Percentiles rank a stretch among this genome's conserved stretches.
Evolutionary conservation across 2,329 filamentous ascomycete genomes (phyloP).

Genomic region (Achaetomium macrosporum): DNA sequence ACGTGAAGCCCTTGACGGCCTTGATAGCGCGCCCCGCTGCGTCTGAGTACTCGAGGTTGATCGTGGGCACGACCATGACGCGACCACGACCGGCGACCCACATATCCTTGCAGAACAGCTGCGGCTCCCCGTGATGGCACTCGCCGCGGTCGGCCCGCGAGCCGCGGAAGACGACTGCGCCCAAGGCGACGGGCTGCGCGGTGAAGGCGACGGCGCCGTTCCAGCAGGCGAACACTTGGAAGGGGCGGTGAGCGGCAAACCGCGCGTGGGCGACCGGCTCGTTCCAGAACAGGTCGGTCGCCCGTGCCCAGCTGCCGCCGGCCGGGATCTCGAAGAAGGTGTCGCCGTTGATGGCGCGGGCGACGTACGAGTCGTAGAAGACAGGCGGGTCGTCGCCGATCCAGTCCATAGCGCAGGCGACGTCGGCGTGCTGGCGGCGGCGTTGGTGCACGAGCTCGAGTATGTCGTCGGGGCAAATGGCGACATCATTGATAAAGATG

Average conservation of each 20-base stretch:
- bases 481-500: conserved; percentile 50
- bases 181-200: conserved; percentile 38
- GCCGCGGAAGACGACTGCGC: conserved; percentile 41
- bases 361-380: conserved; percentile 54
- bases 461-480: conserved; percentile 48
- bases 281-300: conserved; percentile 49
- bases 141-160: conserved; percentile 32
- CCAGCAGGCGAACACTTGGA: conserved; percentile 58
- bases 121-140: conserved; percentile 49
- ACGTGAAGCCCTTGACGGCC: conserved; percentile 43
- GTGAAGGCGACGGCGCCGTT: conserved; percentile 48
- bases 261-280: conserved; percentile 31
- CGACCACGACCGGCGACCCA: conserved; percentile 45
- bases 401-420: conserved; percentile 57
- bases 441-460: conserved; percentile 50
- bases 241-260: conserved; percentile 36
- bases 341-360: conserved; percentile 47
- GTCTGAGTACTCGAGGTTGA: conserved; percentile 51
- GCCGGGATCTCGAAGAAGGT: conserved; percentile 48
- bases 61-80: conserved; percentile 50
- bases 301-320: conserved; percentile 43
- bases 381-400: conserved; percentile 37
- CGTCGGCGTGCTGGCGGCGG: conserved; percentile 41
- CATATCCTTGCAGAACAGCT: conserved; percentile 51
- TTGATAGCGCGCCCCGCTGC: conserved; percentile 42